Percentiles rank a stretch among this genome's conserved stretches.
phyloP scores from a whole-genome alignment of 2,329 filamentous ascomycete genomes.

The Huntiella decipiens region DNA sequence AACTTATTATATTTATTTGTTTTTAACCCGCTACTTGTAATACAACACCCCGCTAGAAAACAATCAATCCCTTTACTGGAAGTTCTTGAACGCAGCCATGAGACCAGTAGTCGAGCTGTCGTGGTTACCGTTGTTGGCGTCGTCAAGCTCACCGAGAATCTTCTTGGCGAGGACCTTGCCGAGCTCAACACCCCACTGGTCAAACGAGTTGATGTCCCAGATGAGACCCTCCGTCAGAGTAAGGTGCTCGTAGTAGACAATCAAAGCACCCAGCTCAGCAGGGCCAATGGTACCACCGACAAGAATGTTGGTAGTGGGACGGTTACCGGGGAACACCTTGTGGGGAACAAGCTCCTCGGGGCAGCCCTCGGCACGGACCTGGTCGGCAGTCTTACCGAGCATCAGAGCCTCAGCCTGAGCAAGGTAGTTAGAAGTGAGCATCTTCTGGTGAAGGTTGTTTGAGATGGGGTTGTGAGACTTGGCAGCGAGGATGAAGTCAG shows the following conservation, averaged over 20 bases:
- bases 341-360: constrained; percentile 69
- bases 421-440: constrained; percentile 84
- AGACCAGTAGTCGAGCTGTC: constrained; percentile 77
- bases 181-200: constrained; percentile 98
- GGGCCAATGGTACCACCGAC: constrained; percentile 83
- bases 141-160: constrained; percentile 69
- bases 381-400: constrained; percentile 71
- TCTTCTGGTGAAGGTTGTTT: constrained; percentile 87
- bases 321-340: constrained; percentile 98
- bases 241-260: constrained; percentile 97
- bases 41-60: no score
- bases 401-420: constrained; percentile 76
- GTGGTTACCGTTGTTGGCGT: constrained; percentile 53
- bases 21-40: background rate
- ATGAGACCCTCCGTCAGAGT: constrained; percentile 95
- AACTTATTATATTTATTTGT: background rate
- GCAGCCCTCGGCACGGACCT: constrained; percentile 58
- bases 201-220: constrained; percentile 99
- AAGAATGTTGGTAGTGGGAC: constrained; percentile 87
- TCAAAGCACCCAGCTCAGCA: constrained; percentile 78
- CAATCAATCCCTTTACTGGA: constrained; percentile 22
- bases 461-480: constrained; percentile 93
- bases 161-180: constrained; percentile 93
- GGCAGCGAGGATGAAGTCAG: constrained; percentile 92
- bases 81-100: constrained; percentile 82